These are phyloP conservation scores for Pueraria montana DNA, from an alignment of 306 rosid species.

Conservation along the genomic window DNA sequence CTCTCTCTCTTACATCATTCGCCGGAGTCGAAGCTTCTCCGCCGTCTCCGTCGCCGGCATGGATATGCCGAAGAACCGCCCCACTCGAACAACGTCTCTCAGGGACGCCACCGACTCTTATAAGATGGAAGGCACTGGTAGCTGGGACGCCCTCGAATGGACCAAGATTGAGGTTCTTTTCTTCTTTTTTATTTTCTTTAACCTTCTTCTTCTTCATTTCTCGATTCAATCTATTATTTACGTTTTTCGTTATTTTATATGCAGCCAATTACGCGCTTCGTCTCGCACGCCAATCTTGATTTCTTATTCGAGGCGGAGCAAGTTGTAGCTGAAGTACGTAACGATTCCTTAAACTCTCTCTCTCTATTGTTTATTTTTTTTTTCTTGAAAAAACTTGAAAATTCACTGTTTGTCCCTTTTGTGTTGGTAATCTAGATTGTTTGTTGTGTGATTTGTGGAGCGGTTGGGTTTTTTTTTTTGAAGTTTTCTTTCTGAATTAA, in stretches of 20 bases:
- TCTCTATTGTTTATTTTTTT: neutral
- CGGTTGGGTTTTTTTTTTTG: neutral
- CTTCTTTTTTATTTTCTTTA: neutral
- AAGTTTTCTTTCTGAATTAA: neutral
- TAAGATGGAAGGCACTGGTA: constrained; percentile 74
- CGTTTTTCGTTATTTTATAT: constrained; percentile 12
- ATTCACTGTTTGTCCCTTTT: constrained; percentile 4
- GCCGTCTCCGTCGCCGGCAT: constrained; percentile 48
- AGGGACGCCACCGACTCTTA: constrained; percentile 72
- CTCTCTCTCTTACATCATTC: neutral
- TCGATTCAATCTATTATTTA: neutral
- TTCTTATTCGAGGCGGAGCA: constrained; percentile 84
- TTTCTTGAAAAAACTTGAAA: neutral
- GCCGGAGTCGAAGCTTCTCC: neutral
- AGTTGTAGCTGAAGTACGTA: constrained; percentile 74
- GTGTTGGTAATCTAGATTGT: constrained; percentile 17
- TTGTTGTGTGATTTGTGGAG: constrained; percentile 20
- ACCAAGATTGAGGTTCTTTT: constrained; percentile 78
- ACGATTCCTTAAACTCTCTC: neutral
- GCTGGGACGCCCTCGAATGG: constrained; percentile 97
- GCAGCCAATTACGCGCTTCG: constrained; percentile 74
- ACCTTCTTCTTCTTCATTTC: constrained; percentile 6
- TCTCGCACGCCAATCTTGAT: constrained; percentile 63
- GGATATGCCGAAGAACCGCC: constrained; percentile 67
- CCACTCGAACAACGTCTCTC: constrained; percentile 65